A percentile compares a stretch with the other conserved stretches of the same genome.
These are phyloP conservation scores for Cryptococcus neoformans DNA, from an alignment of 1,284 basidiomycete species.

Conservation along the genomic window DNA sequence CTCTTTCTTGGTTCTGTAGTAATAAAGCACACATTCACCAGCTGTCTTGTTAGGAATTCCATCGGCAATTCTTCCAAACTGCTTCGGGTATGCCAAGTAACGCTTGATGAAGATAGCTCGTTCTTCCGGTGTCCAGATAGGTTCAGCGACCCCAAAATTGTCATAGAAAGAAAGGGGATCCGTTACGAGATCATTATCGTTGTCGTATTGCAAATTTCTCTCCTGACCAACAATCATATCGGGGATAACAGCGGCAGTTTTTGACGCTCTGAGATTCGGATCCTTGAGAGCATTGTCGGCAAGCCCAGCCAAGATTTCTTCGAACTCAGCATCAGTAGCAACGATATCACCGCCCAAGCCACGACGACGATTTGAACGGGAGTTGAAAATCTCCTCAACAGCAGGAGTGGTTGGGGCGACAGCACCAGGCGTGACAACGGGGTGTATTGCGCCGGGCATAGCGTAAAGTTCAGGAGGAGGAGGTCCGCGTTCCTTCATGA, in stretches of 20 bases:
- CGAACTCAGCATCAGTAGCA: constrained; percentile 93
- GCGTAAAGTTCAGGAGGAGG: constrained; percentile 36
- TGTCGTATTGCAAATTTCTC: constrained; percentile 64
- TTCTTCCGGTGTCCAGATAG: constrained; percentile 82
- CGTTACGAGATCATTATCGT: constrained; percentile 75
- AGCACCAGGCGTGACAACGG: constrained; percentile 27
- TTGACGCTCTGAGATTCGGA: constrained; percentile 77
- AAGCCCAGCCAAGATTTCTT: constrained; percentile 89
- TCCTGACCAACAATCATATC: constrained; percentile 80
- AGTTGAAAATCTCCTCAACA: constrained; percentile 29
- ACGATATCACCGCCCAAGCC: constrained; percentile 70
- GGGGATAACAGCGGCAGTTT: constrained; percentile 85
- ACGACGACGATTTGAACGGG: constrained; percentile 32
- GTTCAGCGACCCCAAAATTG: constrained; percentile 64
- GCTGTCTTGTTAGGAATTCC: constrained; percentile 80
- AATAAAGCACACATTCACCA: constrained; percentile 86
- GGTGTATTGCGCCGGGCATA: constrained; percentile 26
- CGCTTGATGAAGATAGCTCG: constrained; percentile 73
- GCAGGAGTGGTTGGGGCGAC: constrained; percentile 22
- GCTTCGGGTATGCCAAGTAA: constrained; percentile 84
- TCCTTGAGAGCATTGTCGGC: constrained; percentile 91
- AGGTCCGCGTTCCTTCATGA: constrained; percentile 43
- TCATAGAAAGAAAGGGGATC: constrained; percentile 78
- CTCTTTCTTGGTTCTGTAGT: constrained; percentile 92
- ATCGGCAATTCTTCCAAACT: constrained; percentile 77